A percentile compares a stretch with the other conserved stretches of the same genome.
Evolutionary conservation across 306 rosid genomes (phyloP).

Genomic region (Ochetophila trinervis): DNA sequence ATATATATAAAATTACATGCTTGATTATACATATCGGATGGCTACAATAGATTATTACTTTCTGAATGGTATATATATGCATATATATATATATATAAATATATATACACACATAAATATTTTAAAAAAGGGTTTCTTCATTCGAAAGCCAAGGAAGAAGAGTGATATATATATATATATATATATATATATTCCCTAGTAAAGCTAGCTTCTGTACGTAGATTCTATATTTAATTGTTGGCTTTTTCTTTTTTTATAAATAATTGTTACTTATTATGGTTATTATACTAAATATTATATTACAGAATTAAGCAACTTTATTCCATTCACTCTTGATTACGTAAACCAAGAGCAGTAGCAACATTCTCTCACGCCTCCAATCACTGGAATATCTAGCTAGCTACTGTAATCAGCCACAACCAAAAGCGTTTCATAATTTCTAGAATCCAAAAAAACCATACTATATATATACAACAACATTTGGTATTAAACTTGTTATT

Average conservation of each 20-base stretch:
- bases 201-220: conserved; percentile 1
- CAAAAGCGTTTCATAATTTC: conserved; percentile 14
- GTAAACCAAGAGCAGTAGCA: conserved; percentile 1
- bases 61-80: too few species aligned
- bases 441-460: too few species aligned
- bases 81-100: too few species aligned
- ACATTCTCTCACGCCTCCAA: neutral
- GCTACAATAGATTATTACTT: too few species aligned
- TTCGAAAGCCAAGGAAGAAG: conserved; percentile 16
- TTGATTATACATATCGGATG: too few species aligned
- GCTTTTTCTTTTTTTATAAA: too few species aligned
- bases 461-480: too few species aligned
- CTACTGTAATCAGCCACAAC: conserved; percentile 30
- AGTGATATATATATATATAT: too few species aligned
- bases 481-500: too few species aligned
- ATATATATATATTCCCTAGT: too few species aligned
- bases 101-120: neutral
- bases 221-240: neutral
- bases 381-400: conserved; percentile 12
- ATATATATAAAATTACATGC: too few species aligned
- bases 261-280: neutral
- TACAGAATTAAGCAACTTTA: conserved; percentile 22
- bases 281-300: neutral
- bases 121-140: conserved; percentile 19
- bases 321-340: conserved; percentile 26